These are phyloP conservation scores for Solanum corneliomulleri DNA, from an alignment of 257 asterid species.

Conservation along the genomic window DNA sequence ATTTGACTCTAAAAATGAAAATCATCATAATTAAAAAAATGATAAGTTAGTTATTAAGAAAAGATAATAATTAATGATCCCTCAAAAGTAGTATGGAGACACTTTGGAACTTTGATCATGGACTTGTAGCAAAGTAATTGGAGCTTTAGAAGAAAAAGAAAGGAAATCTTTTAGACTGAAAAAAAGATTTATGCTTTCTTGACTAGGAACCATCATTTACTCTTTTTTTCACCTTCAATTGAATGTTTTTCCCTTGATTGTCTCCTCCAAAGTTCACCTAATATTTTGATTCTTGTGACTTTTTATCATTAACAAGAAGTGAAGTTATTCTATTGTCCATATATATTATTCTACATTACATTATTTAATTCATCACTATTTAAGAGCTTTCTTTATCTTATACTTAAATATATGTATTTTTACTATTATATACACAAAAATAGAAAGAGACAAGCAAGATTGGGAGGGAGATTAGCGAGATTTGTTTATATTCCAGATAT, in stretches of 20 bases:
- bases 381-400: no score
- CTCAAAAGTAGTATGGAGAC: background rate
- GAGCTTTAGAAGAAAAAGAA: background rate
- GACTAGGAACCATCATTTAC: background rate
- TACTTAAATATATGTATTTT: no score
- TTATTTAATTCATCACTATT: no score
- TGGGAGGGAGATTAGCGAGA: no score
- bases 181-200: background rate
- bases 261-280: background rate
- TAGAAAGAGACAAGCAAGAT: no score
- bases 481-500: no score
- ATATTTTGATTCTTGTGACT: background rate
- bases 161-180: background rate
- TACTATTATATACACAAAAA: no score
- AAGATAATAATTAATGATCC: background rate
- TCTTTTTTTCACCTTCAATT: background rate
- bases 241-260: background rate
- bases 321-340: no score
- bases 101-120: background rate
- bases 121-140: background rate
- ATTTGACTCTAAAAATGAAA: no score
- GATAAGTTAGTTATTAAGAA: background rate
- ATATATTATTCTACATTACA: no score
- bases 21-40: no score
- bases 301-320: no score